These are phyloP conservation scores for Penicillium aurantiogriseum DNA, from an alignment of 2,329 filamentous ascomycete species.

Conservation along the genomic window DNA sequence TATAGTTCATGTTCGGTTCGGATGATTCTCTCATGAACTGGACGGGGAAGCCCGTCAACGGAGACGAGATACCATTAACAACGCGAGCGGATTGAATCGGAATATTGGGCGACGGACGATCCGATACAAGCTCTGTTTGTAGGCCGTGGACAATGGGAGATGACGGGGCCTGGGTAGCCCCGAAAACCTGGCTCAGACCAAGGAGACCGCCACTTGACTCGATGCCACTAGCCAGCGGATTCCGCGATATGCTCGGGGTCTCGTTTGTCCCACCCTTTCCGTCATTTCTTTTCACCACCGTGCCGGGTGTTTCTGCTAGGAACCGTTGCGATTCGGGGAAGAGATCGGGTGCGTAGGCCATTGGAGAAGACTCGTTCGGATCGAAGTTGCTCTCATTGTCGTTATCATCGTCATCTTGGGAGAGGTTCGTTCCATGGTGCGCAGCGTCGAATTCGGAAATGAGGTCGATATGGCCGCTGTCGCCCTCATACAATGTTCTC, in stretches of 20 bases:
- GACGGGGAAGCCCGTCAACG: slow-evolving; percentile 33
- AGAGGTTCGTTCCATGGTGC: slow-evolving; percentile 21
- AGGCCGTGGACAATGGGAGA: slow-evolving; percentile 43
- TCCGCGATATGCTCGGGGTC: slow-evolving; percentile 44
- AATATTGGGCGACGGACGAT: slow-evolving; percentile 51
- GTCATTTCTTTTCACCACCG: slow-evolving; percentile 36
- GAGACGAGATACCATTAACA: slow-evolving; percentile 38
- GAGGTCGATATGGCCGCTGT: slow-evolving; percentile 46
- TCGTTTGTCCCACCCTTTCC: slow-evolving; percentile 28
- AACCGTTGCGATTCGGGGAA: slow-evolving; percentile 51
- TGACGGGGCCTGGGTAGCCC: slow-evolving; percentile 48
- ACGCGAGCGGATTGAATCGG: slow-evolving; percentile 42
- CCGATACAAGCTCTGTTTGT: slow-evolving; percentile 42
- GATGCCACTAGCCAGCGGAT: slow-evolving; percentile 41
- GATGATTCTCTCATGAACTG: slow-evolving; percentile 38
- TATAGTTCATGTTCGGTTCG: slow-evolving; percentile 45
- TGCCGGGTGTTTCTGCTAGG: slow-evolving; percentile 43
- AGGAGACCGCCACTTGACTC: slow-evolving; percentile 42
- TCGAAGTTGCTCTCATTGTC: slow-evolving; percentile 37
- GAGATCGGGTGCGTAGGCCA: slow-evolving; percentile 37
- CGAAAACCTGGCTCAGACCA: slow-evolving; percentile 50
- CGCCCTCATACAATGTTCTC: slow-evolving; percentile 41
- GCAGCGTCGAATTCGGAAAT: slow-evolving; percentile 38
- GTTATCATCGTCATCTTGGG: slow-evolving; percentile 54
- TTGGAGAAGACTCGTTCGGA: slow-evolving; percentile 38